A percentile compares a stretch with the other conserved stretches of the same genome.
Evolutionary conservation across 2,329 filamentous ascomycete genomes (phyloP).

Genomic region (Calonectria multiphialidica): DNA sequence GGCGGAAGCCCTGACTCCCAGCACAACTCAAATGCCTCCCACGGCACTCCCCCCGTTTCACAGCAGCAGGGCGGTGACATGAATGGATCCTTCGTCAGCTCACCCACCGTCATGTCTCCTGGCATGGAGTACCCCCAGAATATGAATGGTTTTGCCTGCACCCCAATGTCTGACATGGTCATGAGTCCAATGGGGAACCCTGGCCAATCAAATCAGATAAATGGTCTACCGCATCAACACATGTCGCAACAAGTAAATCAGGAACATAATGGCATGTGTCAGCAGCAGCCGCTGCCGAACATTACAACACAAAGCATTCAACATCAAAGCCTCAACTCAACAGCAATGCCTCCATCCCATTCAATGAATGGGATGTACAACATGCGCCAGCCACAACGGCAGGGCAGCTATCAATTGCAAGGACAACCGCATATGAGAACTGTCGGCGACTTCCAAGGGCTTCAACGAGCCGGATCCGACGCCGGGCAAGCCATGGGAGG

Average conservation of each 20-base stretch:
- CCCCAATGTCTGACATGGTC: slow-evolving; percentile 65
- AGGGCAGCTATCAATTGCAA: slow-evolving; percentile 49
- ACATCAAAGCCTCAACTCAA: slow-evolving; percentile 35
- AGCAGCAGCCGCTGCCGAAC: slow-evolving; percentile 46
- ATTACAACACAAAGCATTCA: slow-evolving; percentile 44
- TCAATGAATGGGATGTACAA: slow-evolving; percentile 46
- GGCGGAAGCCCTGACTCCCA: slow-evolving; percentile 50
- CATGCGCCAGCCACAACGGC: slow-evolving; percentile 45
- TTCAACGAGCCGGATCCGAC: slow-evolving; percentile 60
- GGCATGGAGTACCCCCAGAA: slow-evolving; percentile 61
- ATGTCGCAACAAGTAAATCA: slow-evolving; percentile 48
- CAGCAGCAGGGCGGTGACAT: slow-evolving; percentile 50
- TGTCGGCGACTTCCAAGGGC: slow-evolving; percentile 59
- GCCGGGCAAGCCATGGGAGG: slow-evolving; percentile 37
- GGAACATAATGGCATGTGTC: slow-evolving; percentile 45
- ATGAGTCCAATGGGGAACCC: slow-evolving; percentile 60
- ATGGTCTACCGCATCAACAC: slow-evolving; percentile 40
- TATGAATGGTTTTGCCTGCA: slow-evolving; percentile 57
- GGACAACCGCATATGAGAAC: slow-evolving; percentile 43
- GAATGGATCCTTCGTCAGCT: slow-evolving; percentile 64
- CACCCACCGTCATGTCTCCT: slow-evolving; percentile 67
- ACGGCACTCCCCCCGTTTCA: slow-evolving; percentile 44
- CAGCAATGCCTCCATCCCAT: slow-evolving; percentile 41
- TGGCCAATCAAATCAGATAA: slow-evolving; percentile 35
- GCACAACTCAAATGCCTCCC: slow-evolving; percentile 46